A percentile compares a stretch with the other conserved stretches of the same genome.
These are phyloP conservation scores for Colletotrichum sp. DNA, from an alignment of 2,329 filamentous ascomycete species.

Conservation along the genomic window DNA sequence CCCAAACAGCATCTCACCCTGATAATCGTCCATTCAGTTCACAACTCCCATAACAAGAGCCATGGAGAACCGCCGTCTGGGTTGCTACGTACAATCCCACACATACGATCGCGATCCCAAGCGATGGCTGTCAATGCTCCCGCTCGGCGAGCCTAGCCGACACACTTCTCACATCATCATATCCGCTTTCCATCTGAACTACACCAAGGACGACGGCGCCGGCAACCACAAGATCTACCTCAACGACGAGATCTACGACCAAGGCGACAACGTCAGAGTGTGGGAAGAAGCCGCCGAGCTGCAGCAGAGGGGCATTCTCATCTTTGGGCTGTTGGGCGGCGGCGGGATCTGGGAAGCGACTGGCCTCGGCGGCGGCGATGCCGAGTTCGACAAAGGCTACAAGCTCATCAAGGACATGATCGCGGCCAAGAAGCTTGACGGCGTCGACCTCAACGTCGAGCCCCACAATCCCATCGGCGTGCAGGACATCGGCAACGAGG, in stretches of 20 bases:
- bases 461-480: background rate
- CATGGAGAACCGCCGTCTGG: background rate
- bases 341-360: background rate
- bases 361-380: background rate
- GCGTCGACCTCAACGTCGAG: background rate
- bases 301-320: background rate
- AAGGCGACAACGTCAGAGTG: background rate
- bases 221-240: background rate
- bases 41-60: background rate
- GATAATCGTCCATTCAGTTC: background rate
- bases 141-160: background rate
- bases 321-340: background rate
- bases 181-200: background rate
- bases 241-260: background rate
- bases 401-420: background rate
- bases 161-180: background rate
- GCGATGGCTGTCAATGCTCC: background rate
- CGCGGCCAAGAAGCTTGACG: background rate
- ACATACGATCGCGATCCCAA: background rate
- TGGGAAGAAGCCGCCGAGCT: background rate
- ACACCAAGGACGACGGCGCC: background rate
- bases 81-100: background rate
- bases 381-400: background rate
- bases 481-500: background rate
- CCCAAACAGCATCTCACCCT: background rate